Conservation (phyloP, 148 eudicot genomes). For the Camellia granthamiana region DNA sequence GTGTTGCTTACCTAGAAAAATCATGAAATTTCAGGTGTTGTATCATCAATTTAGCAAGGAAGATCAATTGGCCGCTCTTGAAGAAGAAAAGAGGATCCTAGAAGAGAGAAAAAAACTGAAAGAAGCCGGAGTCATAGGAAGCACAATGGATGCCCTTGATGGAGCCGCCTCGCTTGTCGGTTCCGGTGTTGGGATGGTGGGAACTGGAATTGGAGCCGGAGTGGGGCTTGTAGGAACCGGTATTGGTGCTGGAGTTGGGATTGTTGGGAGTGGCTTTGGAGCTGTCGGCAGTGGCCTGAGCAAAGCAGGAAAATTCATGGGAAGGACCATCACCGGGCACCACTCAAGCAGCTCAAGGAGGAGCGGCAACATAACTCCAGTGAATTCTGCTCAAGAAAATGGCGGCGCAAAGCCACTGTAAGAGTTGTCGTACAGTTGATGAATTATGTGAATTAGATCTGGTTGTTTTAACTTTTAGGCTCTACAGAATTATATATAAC, state of each 20-base stretch:
- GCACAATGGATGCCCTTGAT: constrained; percentile 89
- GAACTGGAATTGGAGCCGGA: constrained; percentile 68
- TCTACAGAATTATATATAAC: not conserved
- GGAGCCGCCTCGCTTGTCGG: constrained; percentile 69
- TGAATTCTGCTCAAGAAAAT: constrained; percentile 50
- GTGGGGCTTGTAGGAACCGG: constrained; percentile 72
- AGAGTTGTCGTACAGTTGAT: not conserved
- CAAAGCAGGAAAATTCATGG: constrained; percentile 94
- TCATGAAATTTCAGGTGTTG: constrained; percentile 38
- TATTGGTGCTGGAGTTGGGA: constrained; percentile 51
- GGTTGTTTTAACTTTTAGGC: not conserved
- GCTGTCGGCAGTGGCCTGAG: constrained; percentile 72
- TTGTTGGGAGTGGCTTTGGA: constrained; percentile 63
- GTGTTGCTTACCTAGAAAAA: not conserved
- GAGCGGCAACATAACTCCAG: constrained; percentile 65
- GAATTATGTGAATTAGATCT: not conserved
- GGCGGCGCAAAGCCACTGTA: constrained; percentile 52
- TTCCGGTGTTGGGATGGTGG: constrained; percentile 61
- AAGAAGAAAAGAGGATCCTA: constrained; percentile 65
- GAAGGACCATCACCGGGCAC: constrained; percentile 72
- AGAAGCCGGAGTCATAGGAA: constrained; percentile 81
- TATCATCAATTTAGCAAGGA: constrained; percentile 81
- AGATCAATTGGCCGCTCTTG: constrained; percentile 77
- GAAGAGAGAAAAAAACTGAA: constrained; percentile 84
- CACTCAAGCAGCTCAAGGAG: constrained; percentile 33